Percentiles rank a stretch among this genome's conserved stretches.
These are phyloP conservation scores for Capronia americana DNA, from an alignment of 2,329 filamentous ascomycete species.

Conservation along the genomic window DNA sequence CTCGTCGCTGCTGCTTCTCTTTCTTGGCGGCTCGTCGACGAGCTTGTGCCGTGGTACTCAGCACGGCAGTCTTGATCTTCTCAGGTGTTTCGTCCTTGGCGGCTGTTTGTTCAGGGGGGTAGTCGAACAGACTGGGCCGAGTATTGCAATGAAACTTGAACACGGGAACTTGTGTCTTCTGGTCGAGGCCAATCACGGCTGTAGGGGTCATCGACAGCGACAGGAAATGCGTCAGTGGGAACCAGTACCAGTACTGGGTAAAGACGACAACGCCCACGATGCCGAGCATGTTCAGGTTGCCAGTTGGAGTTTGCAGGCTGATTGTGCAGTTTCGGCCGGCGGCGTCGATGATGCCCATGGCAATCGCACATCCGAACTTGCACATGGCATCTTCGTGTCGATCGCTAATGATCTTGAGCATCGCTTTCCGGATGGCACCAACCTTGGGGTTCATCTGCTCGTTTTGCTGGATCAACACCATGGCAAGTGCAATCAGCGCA, in stretches of 20 bases:
- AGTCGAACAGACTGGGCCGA: slow-evolving; percentile 93
- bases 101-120: slow-evolving; percentile 93
- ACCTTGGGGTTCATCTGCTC: slow-evolving; percentile 99
- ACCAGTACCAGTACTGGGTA: slow-evolving; percentile 99
- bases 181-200: slow-evolving; percentile 90
- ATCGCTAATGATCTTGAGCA: slow-evolving; percentile 92
- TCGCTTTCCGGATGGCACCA: slow-evolving; percentile 83
- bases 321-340: slow-evolving; percentile 99
- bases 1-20: slow-evolving; percentile 83
- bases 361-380: slow-evolving; percentile 94
- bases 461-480: slow-evolving; percentile 99
- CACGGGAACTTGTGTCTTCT: slow-evolving; percentile 88
- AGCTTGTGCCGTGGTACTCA: slow-evolving; percentile 96
- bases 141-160: slow-evolving; percentile 97
- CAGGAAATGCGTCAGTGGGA: slow-evolving; percentile 96
- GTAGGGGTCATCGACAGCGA: slow-evolving; percentile 97
- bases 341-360: slow-evolving; percentile 95
- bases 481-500: slow-evolving; percentile 88
- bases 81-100: slow-evolving; percentile 93
- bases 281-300: slow-evolving; percentile 97
- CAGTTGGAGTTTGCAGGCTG: slow-evolving; percentile 94
- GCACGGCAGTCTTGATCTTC: slow-evolving; percentile 90
- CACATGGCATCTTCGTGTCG: slow-evolving; percentile 99
- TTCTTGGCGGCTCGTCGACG: slow-evolving; percentile 94
- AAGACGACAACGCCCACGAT: slow-evolving; percentile 98